Conservation (phyloP, 2,329 filamentous ascomycete genomes). For the Penicillium griseofulvum region DNA sequence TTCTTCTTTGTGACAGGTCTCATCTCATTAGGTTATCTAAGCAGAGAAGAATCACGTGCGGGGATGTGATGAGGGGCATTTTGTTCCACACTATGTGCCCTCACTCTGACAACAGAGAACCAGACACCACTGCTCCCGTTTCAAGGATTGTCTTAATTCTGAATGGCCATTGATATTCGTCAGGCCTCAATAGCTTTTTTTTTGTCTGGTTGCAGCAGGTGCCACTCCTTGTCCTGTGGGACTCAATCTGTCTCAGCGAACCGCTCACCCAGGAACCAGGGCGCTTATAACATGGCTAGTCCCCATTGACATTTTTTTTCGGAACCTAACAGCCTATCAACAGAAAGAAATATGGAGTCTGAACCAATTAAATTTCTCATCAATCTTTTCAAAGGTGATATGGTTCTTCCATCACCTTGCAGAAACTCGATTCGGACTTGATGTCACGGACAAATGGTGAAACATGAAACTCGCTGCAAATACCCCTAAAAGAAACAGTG, state of each 20-base stretch:
- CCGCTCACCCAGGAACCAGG: constrained; percentile 31
- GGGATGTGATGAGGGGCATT: constrained; percentile 18
- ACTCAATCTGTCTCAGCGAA: constrained; percentile 29
- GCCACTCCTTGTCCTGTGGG: constrained; percentile 11
- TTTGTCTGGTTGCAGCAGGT: constrained; percentile 10
- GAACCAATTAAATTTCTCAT: constrained; percentile 24
- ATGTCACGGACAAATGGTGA: constrained; percentile 29
- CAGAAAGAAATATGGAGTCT: constrained; percentile 11
- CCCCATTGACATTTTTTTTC: constrained; percentile 25
- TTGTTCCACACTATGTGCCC: constrained; percentile 8
- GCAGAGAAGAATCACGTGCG: constrained; percentile 15
- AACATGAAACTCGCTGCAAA: constrained; percentile 28
- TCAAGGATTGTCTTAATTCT: neutral
- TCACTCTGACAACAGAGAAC: neutral
- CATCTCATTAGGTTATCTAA: constrained; percentile 7
- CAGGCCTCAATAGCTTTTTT: constrained; percentile 3
- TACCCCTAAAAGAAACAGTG: constrained; percentile 19
- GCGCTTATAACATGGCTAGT: constrained; percentile 36
- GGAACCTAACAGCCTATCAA: constrained; percentile 23
- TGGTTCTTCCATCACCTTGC: constrained; percentile 22
- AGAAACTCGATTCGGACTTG: constrained; percentile 27
- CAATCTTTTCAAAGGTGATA: constrained; percentile 21
- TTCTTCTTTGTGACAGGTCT: neutral
- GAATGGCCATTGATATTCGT: constrained; percentile 5
- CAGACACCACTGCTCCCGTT: constrained; percentile 1